Evolutionary conservation across 805 yeast genomes (phyloP).

Genomic region (Saccharomyces eubayanus): DNA sequence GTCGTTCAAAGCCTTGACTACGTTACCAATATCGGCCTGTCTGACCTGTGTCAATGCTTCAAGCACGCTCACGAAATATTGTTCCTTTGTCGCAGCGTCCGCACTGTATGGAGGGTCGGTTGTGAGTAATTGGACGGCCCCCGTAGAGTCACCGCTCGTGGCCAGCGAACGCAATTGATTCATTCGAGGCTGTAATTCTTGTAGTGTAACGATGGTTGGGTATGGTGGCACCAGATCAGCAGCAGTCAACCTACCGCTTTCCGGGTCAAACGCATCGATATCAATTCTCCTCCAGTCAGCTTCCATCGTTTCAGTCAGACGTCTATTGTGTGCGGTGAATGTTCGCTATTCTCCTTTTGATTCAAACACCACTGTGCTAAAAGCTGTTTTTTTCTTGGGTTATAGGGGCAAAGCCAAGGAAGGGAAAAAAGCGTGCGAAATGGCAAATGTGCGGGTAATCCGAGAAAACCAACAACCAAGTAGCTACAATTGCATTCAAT

Average conservation of each 20-base stretch:
- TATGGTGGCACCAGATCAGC: constrained; percentile 55
- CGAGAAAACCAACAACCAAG: not conserved
- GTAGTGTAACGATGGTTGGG: constrained; percentile 40
- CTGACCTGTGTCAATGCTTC: constrained; percentile 63
- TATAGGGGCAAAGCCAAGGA: not conserved
- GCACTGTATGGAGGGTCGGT: constrained; percentile 80
- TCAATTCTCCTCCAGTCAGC: constrained; percentile 88
- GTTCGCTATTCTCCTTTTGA: not conserved
- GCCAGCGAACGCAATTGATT: constrained; percentile 53
- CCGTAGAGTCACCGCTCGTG: constrained; percentile 62
- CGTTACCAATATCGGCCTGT: constrained; percentile 54
- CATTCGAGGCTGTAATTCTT: constrained; percentile 48
- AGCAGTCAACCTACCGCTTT: constrained; percentile 50
- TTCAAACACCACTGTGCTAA: not conserved
- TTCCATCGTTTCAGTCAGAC: not conserved
- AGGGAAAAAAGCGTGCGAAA: not conserved
- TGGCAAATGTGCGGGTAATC: not conserved
- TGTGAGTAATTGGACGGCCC: constrained; percentile 58
- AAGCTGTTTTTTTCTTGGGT: not conserved
- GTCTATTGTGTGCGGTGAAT: not conserved
- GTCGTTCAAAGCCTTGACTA: constrained; percentile 50
- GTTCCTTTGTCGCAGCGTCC: constrained; percentile 38
- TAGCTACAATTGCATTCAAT: not conserved
- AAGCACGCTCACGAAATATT: constrained; percentile 49
- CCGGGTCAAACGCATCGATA: constrained; percentile 85